Evolutionary conservation across 495 filamentous ascomycete genomes (phyloP), one percentile per base, ranked within the genome.

Genomic region (Tetracladium marchalianum): DNA sequence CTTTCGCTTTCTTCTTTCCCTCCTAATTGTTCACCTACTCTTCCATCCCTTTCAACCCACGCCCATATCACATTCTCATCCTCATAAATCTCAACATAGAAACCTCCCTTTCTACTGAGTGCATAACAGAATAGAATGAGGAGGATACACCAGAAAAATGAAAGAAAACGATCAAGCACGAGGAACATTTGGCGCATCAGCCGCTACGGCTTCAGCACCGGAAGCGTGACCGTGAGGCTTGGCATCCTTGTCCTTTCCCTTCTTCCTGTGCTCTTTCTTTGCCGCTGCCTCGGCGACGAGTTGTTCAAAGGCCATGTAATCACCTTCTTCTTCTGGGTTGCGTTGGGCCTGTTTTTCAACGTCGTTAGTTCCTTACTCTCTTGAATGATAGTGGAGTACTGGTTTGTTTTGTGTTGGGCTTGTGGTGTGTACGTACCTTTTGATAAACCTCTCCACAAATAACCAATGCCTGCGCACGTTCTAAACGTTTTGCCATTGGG

Each of bases 291-390:
- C 92, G 31, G 92, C 88, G 67, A 99, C 93, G 24, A 99, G 80
- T 64, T 96, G 87, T 63, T 99, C 92, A 57, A 99, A 99, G 15
- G 87, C 90, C 81, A 97, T 93, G 70, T 93, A 96, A 46, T 96
- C 90, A 51, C 90, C 92, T 69, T 97, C 92, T 68, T 99, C 92
- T 36, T 97, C 93, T 35, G 89, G 84, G 50, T 89, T 85, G 48
- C 92, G 79, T 62, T 84, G 76, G 15, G 92, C 92, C 92, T 97
- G 51, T 52, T 15, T 40, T 43, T 17, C 35, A 27, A 27, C 15
- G 40, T 12, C 2, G 33, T 64, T 54, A 66, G 56, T 48, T 41
- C 16, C 38, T 44, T 57, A 12, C 10, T 10, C 2, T 40, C 11
- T 12, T 32, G 47, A 19, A 24, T 38, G 46, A 0, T 7, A 11